Evolutionary conservation across 169 alveolate species (phyloP).

Genomic region (Theileria equi): DNA sequence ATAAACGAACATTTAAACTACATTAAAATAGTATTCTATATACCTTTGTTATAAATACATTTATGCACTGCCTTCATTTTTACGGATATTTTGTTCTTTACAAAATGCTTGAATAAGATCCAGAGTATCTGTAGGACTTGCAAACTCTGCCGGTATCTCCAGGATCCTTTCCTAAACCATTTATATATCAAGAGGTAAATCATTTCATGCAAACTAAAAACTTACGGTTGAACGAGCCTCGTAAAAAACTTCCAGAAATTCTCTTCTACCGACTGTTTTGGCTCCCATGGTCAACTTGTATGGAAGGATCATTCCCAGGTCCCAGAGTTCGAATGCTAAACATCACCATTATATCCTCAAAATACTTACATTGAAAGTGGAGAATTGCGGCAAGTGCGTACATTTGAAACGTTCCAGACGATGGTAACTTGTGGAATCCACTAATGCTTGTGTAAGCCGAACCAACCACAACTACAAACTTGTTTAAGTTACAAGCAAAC

Average conservation of each 20-base stretch:
- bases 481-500: not conserved
- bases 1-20: no score
- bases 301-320: slow-evolving; percentile 71
- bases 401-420: slow-evolving; percentile 71
- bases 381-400: slow-evolving; percentile 69
- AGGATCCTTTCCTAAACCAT: not conserved
- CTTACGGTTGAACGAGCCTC: slow-evolving; percentile 29
- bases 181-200: not conserved
- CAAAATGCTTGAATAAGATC: no score
- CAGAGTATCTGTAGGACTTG: no score
- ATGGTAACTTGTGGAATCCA: slow-evolving; percentile 65
- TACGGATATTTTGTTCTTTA: no score
- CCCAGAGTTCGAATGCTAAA: slow-evolving; percentile 67
- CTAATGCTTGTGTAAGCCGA: slow-evolving; percentile 70
- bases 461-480: slow-evolving; percentile 55
- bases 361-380: slow-evolving; percentile 21
- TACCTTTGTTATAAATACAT: no score
- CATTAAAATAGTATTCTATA: no score
- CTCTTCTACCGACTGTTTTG: slow-evolving; percentile 36
- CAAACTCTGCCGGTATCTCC: slow-evolving; percentile 2
- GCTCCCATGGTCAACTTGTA: slow-evolving; percentile 70
- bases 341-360: not conserved
- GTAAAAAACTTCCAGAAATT: slow-evolving; percentile 40
- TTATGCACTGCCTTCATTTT: no score
- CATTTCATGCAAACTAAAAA: not conserved